Base-by-base conservation (phyloP, 108 stramenopile genomes). In the Skeletonema grethae region DNA sequence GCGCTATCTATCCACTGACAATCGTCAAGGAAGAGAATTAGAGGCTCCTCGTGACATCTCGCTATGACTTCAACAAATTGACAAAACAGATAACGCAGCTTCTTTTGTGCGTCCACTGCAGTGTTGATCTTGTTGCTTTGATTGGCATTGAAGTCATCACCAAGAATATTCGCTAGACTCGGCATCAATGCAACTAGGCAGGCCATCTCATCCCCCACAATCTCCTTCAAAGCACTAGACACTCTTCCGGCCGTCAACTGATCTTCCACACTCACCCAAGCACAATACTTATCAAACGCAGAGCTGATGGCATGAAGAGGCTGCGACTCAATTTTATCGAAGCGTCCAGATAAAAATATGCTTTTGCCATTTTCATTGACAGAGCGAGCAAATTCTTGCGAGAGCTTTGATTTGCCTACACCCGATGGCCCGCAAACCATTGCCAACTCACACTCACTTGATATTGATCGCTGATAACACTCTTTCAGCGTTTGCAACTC, bases 241-340 rank as follows among this genome's bases (percentile, higher is more conserved):
- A 67, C 7, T 13, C 10, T 28, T 58, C 28, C 43, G 1, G 59
- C 66, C 28, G 20, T 60, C 15, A 11, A 12, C 9, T 62, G 1
- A 16, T 65, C 38, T 30, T 35, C 63, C 0, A 56, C 22, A 38
- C 28, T 28, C 31, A 72, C 29, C 36, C 34, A 5, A 35, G 63
- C 61, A 60, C 73, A 75, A 57, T 67, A 75, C 20, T 75, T 25
- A 43, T 67, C 29, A n/a, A 75, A 75, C 5, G 73, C 66, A 24
- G 61, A 43, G 1, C 58, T 66, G 25, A 75, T 29, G 1, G 57
- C 66, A 24, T 65, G 59, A 25, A 75, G 34, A 25, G 73, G 65
- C n/a, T 66, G 13, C 2, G 25, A 10, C 22, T 22, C 22, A 5
- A 63, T n/a, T 46, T 66, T 30, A 41, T 75, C 73, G 35, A 67